Evolutionary conservation across 768 basidiomycete genomes (phyloP), one percentile per base, ranked within the genome.

Genomic region (Boletus tylopilopsis): DNA sequence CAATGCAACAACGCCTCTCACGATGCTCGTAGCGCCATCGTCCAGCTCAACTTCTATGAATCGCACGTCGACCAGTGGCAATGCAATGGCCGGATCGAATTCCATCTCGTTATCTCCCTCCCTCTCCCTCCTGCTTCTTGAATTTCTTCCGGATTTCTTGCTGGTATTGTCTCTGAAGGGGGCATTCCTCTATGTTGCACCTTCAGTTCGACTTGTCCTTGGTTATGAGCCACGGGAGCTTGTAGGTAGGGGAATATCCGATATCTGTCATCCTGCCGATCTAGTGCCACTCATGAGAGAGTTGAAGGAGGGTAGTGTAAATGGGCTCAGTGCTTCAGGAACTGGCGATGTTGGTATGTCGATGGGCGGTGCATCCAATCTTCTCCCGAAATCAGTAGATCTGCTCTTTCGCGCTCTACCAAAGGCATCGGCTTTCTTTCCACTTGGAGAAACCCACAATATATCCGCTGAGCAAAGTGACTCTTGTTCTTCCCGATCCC

Each of bases 121-220:
- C 2, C 60, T 66, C 15, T 64, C 64, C 1, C 65, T 66, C 35
- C 63, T 87, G 16, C 70, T 90, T 37, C 78, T 90, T 47, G 78
- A 80, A 58, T 70, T 73, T 24, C 68, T 74, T 6, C 82, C 85
- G 3, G 95, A 97, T 65, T 90, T 95, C 64, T 73, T 96, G 21
- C 87, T 89, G 62, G 94, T 97, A 46, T 76, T 99, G 34, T 93
- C 90, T 3, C 81, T 96, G 58, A 94, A 97, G 63, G 95, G 95
- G 24, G 76, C 79, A 15, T 93, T 98, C 68, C 82, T 95, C 41
- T 99, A 96, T 65, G 89, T 92, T 44, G 90, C 92, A 0, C 93
- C 93, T 2, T 80, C 86, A 22, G 82, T 95, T 18, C 71, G 78
- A 11, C 72, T 79, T 24, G 81, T 93, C 10, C 76, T 98, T 30